phyloP scores from a whole-genome alignment of 495 filamentous ascomycete species.

The Elasticomyces elasticus region DNA sequence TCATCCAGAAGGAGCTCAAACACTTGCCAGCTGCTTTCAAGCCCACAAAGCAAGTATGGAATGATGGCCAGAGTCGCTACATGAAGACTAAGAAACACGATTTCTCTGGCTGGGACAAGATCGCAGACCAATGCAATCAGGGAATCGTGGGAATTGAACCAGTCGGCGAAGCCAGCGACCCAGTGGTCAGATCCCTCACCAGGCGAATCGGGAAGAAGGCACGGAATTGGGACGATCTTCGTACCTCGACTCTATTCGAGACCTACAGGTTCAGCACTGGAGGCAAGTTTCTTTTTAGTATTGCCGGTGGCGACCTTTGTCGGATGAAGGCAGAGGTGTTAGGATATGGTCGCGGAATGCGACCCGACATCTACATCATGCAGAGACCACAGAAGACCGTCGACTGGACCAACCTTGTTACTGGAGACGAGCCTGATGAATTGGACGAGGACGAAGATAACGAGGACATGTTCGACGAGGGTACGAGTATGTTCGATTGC shows the following conservation, averaged over 20 bases:
- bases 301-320: conserved; percentile 16
- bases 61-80: background rate
- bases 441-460: background rate
- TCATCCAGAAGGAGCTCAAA: background rate
- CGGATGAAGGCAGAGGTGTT: conserved; percentile 7
- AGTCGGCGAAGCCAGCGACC: background rate
- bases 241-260: background rate
- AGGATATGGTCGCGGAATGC: background rate
- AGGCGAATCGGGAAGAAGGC: background rate
- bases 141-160: conserved; percentile 1
- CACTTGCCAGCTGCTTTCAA: background rate
- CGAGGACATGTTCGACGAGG: background rate
- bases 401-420: background rate
- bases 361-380: background rate
- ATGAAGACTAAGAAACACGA: background rate
- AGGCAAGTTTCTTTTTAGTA: conserved; percentile 6
- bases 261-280: background rate
- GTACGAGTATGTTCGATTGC: background rate
- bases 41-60: background rate
- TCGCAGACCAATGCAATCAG: background rate
- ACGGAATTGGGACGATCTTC: conserved; percentile 14
- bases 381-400: conserved; percentile 21
- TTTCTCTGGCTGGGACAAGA: background rate
- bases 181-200: background rate
- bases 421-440: background rate